Base-by-base conservation (phyloP, 495 filamentous ascomycete species). In the Podospora comata region DNA sequence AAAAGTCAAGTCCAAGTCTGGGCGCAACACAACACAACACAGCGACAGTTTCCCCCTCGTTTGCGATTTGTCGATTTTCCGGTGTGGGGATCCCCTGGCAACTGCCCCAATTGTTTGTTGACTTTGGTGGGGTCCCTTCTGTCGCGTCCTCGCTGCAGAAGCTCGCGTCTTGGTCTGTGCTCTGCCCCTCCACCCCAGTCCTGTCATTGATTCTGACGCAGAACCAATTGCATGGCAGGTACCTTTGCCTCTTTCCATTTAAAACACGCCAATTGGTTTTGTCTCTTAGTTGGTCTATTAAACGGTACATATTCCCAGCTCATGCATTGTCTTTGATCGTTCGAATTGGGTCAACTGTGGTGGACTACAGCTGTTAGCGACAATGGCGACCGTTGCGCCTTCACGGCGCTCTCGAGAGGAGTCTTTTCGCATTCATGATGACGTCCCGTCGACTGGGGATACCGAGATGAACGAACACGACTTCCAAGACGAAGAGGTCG, bases 21-120 rank as follows among this genome's bases (percentile, higher is more conserved):
- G 23, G 26, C 59, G 23, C 20, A 61, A 61, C 13, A n/a, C 5
- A 32, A 9, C 23, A n/a, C 59, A 30, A 34, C 59, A 27, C 16
- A 34, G 5, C 30, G 1, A 19, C 20, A 16, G 28, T 9, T 48
- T 11, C 56, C 65, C 62, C 68, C 68, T 67, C 70, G 16, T 71
- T 61, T 15, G 57, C 32, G 54, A 30, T 71, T 71, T 66, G 64
- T 66, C 59, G 28, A 57, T 64, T 57, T 64, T 60, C 32, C 32
- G 30, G 55, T 65, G 66, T 72, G 72, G 72, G 70, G 73, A 68
- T 28, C 61, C 76, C 79, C 76, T 71, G 68, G 81, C 81, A 83
- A 83, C 81, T 65, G 67, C 64, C 64, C 73, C 73, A 76, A 74
- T 78, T 83, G 75, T 78, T 78, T 78, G 73, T 78, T 78, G 75